Base-by-base conservation (phyloP, 2,329 filamentous ascomycete species). In the Geosmithia morbida region DNA sequence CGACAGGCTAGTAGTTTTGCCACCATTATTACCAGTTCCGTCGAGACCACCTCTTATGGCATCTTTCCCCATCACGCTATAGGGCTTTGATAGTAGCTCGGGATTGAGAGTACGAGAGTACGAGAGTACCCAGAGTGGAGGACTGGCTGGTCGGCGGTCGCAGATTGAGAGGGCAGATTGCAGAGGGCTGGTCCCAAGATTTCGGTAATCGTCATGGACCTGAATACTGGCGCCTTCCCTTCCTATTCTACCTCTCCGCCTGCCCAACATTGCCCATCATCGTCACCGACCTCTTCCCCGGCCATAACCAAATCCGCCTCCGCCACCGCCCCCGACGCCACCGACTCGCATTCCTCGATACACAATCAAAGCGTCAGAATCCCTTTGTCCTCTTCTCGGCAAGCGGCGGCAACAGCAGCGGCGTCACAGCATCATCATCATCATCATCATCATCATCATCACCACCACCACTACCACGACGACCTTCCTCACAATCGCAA, bases 401-500 rank as follows among this genome's bases (percentile, higher is more conserved):
- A n/a, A 13, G 18, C 43, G 22, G 22, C 22, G 8, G 8, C 22
- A 26, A 8, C 22, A 26, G 22, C 22, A 26, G 22, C 22, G 8
- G 22, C n/a, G n/a, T n/a, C n/a, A n/a, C 22, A 26, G 22, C 22
- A 26, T 4, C 22, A 26, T 4, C 22, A 26, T 4, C 22, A 26
- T 8, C 22, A 8, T 4, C 22, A 26, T 4, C 22, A 26, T 4
- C 22, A 26, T 8, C 22, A 8, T 18, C 44, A 7, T 17, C 14
- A 22, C 41, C 20, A 39, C 37, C 37, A 26, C 45, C 3, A 37
- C 37, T n/a, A 48, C 37, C 45, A 42, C 8, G 42, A 51, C 50
- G 58, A 29, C 44, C 14, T 39, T 33, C 16, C 44, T 39, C 77
- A 37, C 13, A 5, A 37, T 37, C 33, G 33, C 33, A 37, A 16